phyloP scores from a whole-genome alignment of 352 stramenopile species.

The Globisporangium uncinulatum region DNA sequence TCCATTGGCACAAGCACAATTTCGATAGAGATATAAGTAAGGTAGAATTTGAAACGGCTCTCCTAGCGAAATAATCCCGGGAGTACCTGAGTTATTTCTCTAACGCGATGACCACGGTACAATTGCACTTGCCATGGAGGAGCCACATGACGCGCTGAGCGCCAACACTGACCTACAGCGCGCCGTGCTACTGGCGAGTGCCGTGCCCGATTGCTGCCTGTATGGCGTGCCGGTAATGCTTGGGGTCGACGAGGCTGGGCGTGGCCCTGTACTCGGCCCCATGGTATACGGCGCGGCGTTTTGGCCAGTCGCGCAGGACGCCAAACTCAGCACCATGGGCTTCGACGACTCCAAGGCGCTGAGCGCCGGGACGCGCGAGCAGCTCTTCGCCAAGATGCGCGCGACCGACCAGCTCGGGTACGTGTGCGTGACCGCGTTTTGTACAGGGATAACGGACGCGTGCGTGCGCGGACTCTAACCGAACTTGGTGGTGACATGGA shows the following conservation, averaged over 20 bases:
- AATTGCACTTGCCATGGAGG: neutral
- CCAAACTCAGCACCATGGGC: slow-evolving; percentile 74
- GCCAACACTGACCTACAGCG: slow-evolving; percentile 35
- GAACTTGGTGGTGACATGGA: neutral
- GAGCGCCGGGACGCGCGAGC: slow-evolving; percentile 76
- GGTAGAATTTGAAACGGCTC: neutral
- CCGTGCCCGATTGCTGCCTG: slow-evolving; percentile 54
- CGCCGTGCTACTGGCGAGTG: slow-evolving; percentile 50
- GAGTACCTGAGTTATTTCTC: neutral
- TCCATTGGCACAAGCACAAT: too few species aligned
- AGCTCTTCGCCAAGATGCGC: slow-evolving; percentile 88
- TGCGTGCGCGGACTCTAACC: too few species aligned
- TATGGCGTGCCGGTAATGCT: slow-evolving; percentile 80
- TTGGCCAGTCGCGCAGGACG: slow-evolving; percentile 73
- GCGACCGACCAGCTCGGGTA: slow-evolving; percentile 59
- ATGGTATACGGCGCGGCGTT: slow-evolving; percentile 95
- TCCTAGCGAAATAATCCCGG: neutral
- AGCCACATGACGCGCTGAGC: neutral
- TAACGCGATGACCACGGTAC: too few species aligned
- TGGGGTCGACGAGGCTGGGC: slow-evolving; percentile 94
- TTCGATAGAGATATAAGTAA: neutral
- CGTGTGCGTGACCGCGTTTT: slow-evolving; percentile 3
- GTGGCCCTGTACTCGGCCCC: slow-evolving; percentile 91
- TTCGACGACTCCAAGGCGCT: slow-evolving; percentile 96
- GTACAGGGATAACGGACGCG: neutral